These are phyloP conservation scores for Neurospora terricola DNA, from an alignment of 495 filamentous ascomycete species.

Conservation along the genomic window DNA sequence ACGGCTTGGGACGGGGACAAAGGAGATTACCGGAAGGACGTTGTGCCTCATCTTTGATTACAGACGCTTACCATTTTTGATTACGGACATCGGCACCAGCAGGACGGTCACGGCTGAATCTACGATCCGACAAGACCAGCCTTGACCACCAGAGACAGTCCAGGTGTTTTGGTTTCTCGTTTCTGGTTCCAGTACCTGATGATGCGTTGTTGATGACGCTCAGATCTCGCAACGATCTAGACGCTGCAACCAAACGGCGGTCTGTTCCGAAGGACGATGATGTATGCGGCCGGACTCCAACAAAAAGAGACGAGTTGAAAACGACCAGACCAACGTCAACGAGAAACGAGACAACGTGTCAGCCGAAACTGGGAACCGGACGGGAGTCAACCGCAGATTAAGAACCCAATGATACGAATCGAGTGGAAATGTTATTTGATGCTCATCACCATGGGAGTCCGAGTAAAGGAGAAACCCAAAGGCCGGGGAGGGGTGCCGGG, in stretches of 20 bases:
- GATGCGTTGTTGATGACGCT: background rate
- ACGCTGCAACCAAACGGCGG: background rate
- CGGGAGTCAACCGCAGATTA: background rate
- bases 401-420: background rate
- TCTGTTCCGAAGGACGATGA: background rate
- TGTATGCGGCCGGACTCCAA: background rate
- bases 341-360: background rate
- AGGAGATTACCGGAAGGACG: background rate
- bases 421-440: background rate
- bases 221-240: background rate
- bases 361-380: background rate
- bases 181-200: background rate
- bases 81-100: background rate
- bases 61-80: background rate
- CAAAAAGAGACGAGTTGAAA: background rate
- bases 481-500: background rate
- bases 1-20: background rate
- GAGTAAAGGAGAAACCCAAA: background rate
- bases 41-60: background rate
- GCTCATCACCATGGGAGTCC: background rate
- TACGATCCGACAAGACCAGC: background rate
- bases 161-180: background rate
- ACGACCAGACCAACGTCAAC: background rate
- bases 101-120: background rate
- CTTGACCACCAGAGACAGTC: background rate